Conservation (phyloP, 768 basidiomycete species). For the Ephemerocybe angulata region DNA sequence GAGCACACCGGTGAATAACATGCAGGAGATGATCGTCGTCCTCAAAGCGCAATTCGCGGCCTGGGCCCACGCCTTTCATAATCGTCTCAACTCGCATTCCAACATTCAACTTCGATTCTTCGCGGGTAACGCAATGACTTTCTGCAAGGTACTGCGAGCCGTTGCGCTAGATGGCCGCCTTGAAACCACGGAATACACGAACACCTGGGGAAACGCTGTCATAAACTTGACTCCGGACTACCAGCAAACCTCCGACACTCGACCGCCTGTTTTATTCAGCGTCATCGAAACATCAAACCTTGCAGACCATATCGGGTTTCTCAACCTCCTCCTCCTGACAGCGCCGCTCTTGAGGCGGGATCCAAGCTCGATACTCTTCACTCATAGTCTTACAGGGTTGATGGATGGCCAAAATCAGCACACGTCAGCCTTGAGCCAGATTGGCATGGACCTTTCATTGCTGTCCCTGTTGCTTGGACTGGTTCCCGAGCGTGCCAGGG, state of each 20-base stretch:
- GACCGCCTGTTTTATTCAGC: conserved; percentile 37
- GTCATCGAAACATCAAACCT: conserved; percentile 52
- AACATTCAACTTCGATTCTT: conserved; percentile 35
- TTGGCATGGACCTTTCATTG: conserved; percentile 13
- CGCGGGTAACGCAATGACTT: conserved; percentile 36
- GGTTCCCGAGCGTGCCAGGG: conserved; percentile 1
- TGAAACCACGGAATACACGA: conserved; percentile 27
- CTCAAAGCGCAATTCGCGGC: conserved; percentile 32
- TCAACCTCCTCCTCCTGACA: conserved; percentile 39
- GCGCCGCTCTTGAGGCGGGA: conserved; percentile 33
- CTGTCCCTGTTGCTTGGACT: conserved; percentile 2
- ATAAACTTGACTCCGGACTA: conserved; percentile 34
- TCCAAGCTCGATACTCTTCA: conserved; percentile 35
- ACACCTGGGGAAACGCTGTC: conserved; percentile 31
- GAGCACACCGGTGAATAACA: conserved; percentile 8
- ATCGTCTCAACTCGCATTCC: conserved; percentile 2
- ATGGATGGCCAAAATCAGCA: background rate
- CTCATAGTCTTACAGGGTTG: conserved; percentile 35
- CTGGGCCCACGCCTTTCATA: conserved; percentile 30
- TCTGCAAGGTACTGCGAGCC: conserved; percentile 33
- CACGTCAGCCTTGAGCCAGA: conserved; percentile 3
- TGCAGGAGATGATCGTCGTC: conserved; percentile 23
- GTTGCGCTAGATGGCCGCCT: conserved; percentile 15
- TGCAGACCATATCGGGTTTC: conserved; percentile 41
- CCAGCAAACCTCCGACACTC: background rate